Conservation (phyloP, 805 yeast species). For the Candida sakaeoensis region DNA sequence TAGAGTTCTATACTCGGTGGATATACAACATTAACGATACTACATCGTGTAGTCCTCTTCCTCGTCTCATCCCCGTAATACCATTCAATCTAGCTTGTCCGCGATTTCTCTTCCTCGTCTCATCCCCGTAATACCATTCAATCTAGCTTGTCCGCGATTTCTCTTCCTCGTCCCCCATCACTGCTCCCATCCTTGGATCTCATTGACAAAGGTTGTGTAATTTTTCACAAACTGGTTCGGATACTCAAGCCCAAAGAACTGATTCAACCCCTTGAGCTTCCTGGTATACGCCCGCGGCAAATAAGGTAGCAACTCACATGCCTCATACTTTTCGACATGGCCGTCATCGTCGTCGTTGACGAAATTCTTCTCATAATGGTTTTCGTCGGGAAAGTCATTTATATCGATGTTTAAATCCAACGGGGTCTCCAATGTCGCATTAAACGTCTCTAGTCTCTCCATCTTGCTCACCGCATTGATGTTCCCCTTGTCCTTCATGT, state of each 20-base stretch:
- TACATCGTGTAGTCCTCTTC: too few relatives aligned
- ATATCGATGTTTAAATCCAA: slow-evolving; percentile 5
- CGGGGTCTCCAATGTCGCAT: slow-evolving; percentile 4
- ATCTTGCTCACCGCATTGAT: slow-evolving; percentile 31
- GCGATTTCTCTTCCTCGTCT: too few relatives aligned
- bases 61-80: too few relatives aligned
- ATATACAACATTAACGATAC: too few relatives aligned
- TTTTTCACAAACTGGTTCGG: background rate
- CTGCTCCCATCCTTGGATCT: slow-evolving; percentile 26
- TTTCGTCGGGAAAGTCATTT: slow-evolving; percentile 1
- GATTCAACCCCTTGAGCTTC: slow-evolving; percentile 3
- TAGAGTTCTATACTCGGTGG: too few relatives aligned
- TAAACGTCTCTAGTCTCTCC: slow-evolving; percentile 7
- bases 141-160: background rate
- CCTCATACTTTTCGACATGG: background rate
- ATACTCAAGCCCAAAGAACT: slow-evolving; percentile 1
- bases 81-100: too few relatives aligned
- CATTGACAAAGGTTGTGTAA: slow-evolving; percentile 17
- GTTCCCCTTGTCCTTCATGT: slow-evolving; percentile 33
- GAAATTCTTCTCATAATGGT: slow-evolving; percentile 2
- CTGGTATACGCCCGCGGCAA: slow-evolving; percentile 7
- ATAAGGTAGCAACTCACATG: slow-evolving; percentile 6
- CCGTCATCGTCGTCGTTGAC: background rate
- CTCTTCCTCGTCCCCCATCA: background rate
- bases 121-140: too few relatives aligned